Evolutionary conservation across 1,284 basidiomycete species (phyloP).

Genomic region (Pseudozyma hubeiensis): DNA sequence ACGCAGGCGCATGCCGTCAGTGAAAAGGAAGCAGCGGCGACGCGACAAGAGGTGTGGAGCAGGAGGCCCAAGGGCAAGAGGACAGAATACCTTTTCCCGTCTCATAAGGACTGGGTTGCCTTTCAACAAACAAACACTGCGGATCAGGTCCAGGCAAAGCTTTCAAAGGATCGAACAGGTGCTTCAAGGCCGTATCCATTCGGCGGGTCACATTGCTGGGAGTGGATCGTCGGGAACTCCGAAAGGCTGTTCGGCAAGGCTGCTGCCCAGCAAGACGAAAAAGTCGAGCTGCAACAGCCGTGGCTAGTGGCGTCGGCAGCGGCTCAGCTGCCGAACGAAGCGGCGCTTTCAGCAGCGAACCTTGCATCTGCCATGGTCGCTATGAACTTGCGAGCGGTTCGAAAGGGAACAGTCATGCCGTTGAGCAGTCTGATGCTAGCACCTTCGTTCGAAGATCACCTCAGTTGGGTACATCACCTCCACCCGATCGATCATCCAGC

Average conservation of each 20-base stretch:
- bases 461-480: conserved; percentile 39
- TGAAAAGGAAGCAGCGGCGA: conserved; percentile 27
- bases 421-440: conserved; percentile 38
- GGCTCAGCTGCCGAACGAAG: background rate
- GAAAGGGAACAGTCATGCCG: conserved; percentile 41
- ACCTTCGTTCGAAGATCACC: conserved; percentile 27
- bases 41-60: conserved; percentile 45
- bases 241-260: conserved; percentile 18
- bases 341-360: conserved; percentile 8
- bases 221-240: conserved; percentile 42
- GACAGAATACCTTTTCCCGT: conserved; percentile 43
- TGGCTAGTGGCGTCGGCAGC: conserved; percentile 22
- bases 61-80: conserved; percentile 61
- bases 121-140: conserved; percentile 17
- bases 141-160: conserved; percentile 13
- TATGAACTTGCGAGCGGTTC: conserved; percentile 36
- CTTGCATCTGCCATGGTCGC: conserved; percentile 40
- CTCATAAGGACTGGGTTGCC: conserved; percentile 38
- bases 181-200: conserved; percentile 34
- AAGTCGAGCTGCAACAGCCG: background rate
- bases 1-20: conserved; percentile 34
- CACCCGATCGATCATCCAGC: conserved; percentile 38
- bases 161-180: conserved; percentile 30
- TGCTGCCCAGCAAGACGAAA: background rate
- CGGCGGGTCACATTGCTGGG: conserved; percentile 24